phyloP scores from a whole-genome alignment of 2,329 filamentous ascomycete species.

The Ascomycota sp. region DNA sequence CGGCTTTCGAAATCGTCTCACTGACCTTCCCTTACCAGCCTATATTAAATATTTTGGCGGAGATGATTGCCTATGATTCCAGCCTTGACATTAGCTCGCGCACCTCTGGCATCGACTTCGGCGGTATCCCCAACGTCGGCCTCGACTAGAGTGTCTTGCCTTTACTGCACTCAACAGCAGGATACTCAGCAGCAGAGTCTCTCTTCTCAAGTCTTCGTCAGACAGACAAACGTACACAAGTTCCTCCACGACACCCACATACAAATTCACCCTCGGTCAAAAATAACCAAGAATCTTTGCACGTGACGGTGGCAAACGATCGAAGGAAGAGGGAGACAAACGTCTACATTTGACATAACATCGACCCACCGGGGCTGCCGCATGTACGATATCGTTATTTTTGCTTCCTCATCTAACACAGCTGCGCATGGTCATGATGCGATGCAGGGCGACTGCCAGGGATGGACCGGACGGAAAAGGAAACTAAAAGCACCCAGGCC shows the following conservation, averaged over 20 bases:
- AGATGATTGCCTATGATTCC: slow-evolving; percentile 91
- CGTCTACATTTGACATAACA: too few relatives aligned
- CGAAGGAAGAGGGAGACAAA: too few relatives aligned
- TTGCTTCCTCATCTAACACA: slow-evolving; percentile 3
- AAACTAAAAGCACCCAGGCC: too few relatives aligned
- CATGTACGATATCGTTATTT: slow-evolving; percentile 21
- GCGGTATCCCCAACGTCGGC: slow-evolving; percentile 29
- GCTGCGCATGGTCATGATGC: too few relatives aligned
- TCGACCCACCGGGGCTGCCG: background rate
- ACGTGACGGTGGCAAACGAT: too few relatives aligned
- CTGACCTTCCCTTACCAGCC: slow-evolving; percentile 28
- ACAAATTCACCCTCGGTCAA: background rate
- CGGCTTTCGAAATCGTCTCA: background rate
- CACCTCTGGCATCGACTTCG: slow-evolving; percentile 19
- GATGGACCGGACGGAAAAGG: too few relatives aligned
- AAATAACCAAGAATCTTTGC: background rate
- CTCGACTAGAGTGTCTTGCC: slow-evolving; percentile 24
- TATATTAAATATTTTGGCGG: slow-evolving; percentile 84
- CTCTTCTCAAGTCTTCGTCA: too few relatives aligned
- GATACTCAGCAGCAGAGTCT: background rate
- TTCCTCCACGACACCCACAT: too few relatives aligned
- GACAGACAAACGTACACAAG: too few relatives aligned
- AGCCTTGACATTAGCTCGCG: slow-evolving; percentile 38
- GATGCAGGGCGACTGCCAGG: too few relatives aligned
- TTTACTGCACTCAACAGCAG: background rate